Percentiles rank a stretch among this genome's conserved stretches.
These are phyloP conservation scores for Colletotrichum gloeosporioides DNA, from an alignment of 2,329 filamentous ascomycete species.

Conservation along the genomic window DNA sequence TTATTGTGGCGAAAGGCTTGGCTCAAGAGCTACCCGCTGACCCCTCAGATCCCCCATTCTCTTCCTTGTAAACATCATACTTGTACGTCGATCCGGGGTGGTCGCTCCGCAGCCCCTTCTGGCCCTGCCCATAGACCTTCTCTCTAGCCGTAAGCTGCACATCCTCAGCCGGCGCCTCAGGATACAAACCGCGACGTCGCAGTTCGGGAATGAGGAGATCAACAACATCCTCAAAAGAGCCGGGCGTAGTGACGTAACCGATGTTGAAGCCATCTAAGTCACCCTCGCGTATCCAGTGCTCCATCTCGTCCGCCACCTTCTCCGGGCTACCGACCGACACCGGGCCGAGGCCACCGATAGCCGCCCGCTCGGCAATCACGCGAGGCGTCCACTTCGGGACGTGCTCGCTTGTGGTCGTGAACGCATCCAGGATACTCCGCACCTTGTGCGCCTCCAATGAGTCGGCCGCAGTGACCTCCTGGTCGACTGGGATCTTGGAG, in stretches of 20 bases:
- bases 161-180: constrained; percentile 31
- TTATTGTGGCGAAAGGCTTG: not conserved
- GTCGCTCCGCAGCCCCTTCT: constrained; percentile 60
- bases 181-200: constrained; percentile 32
- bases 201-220: constrained; percentile 35
- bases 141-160: constrained; percentile 58
- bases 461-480: constrained; percentile 60
- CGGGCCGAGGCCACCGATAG: constrained; percentile 44
- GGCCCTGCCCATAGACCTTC: constrained; percentile 66
- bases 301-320: constrained; percentile 50
- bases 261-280: constrained; percentile 48
- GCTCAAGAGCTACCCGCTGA: not conserved
- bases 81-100: constrained; percentile 65
- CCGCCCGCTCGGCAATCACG: constrained; percentile 43
- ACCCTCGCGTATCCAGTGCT: constrained; percentile 48
- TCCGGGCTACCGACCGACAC: constrained; percentile 41
- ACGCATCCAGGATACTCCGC: constrained; percentile 51
- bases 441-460: constrained; percentile 58
- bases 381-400: constrained; percentile 50
- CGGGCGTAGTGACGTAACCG: constrained; percentile 47
- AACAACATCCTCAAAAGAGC: constrained; percentile 37
- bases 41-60: constrained; percentile 27
- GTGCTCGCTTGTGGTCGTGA: constrained; percentile 52
- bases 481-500: constrained; percentile 60
- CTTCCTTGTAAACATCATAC: constrained; percentile 66